Percentiles rank a stretch among this genome's conserved stretches.
phyloP scores from a whole-genome alignment of 2,329 filamentous ascomycete species.

The Colletotrichum filicis region DNA sequence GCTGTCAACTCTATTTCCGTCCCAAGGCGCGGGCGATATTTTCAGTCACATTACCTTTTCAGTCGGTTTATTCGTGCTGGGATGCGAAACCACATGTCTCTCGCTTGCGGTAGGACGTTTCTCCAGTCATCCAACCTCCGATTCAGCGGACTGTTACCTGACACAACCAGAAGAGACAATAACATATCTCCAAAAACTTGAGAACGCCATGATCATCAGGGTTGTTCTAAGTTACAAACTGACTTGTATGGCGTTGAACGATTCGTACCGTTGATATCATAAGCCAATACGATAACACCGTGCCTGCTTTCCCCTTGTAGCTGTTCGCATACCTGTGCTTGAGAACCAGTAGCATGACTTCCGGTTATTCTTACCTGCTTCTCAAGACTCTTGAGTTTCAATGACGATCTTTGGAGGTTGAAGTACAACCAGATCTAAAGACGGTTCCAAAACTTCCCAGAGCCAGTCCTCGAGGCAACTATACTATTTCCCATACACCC shows the following conservation, averaged over 20 bases:
- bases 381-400: neutral
- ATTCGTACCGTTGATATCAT: neutral
- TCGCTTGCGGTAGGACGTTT: neutral
- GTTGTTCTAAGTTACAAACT: neutral
- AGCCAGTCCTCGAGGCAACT: no score
- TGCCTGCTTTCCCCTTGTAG: neutral
- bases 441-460: no score
- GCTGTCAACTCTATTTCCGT: slow-evolving; percentile 29
- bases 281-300: neutral
- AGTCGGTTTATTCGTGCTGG: neutral
- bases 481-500: no score
- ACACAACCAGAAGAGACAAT: neutral
- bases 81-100: neutral
- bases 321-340: neutral
- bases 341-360: neutral
- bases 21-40: slow-evolving; percentile 47
- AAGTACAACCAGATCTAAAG: neutral
- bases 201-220: no score
- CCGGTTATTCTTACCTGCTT: neutral
- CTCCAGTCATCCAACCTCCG: neutral
- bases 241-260: neutral
- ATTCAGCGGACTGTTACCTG: neutral
- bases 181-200: no score
- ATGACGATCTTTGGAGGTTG: neutral
- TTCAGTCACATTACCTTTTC: slow-evolving; percentile 25